phyloP scores from a whole-genome alignment of 257 asterid species.

The Solanum tarapatanum region DNA sequence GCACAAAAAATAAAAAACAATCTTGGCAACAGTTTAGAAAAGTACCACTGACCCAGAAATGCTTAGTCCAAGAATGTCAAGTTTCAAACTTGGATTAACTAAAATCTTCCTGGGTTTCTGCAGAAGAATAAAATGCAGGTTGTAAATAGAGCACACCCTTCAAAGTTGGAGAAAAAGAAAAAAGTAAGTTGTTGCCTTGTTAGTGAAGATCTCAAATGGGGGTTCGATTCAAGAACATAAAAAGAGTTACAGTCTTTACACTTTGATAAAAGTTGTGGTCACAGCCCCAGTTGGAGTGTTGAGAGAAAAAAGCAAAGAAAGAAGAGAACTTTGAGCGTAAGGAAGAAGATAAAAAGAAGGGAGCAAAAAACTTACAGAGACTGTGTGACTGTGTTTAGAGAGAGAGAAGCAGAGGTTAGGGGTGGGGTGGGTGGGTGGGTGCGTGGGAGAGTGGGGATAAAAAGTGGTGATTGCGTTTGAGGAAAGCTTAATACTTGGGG shows the following conservation, averaged over 20 bases:
- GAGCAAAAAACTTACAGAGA: neutral
- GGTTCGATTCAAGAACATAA: neutral
- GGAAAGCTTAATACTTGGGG: neutral
- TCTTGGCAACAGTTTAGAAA: conserved; percentile 2
- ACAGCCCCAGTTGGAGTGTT: neutral
- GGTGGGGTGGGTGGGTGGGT: neutral
- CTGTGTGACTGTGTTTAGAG: neutral
- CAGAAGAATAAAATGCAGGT: neutral
- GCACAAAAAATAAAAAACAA: neutral
- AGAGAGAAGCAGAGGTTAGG: neutral
- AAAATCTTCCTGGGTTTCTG: neutral
- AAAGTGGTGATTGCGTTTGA: neutral
- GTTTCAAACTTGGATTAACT: neutral
- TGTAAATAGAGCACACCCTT: conserved; percentile 19
- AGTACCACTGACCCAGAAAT: conserved; percentile 17
- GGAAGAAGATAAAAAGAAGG: conserved; percentile 9
- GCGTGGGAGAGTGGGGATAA: neutral
- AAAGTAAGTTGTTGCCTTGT: neutral
- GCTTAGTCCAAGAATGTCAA: conserved; percentile 5
- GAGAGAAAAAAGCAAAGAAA: neutral
- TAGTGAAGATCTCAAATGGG: conserved; percentile 20
- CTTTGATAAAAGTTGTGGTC: neutral
- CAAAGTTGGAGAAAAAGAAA: conserved; percentile 1
- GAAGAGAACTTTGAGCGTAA: conserved; percentile 1
- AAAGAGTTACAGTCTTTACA: neutral